Base-by-base conservation (phyloP, 2,329 filamentous ascomycete species). In the Xylaria multiplex region DNA sequence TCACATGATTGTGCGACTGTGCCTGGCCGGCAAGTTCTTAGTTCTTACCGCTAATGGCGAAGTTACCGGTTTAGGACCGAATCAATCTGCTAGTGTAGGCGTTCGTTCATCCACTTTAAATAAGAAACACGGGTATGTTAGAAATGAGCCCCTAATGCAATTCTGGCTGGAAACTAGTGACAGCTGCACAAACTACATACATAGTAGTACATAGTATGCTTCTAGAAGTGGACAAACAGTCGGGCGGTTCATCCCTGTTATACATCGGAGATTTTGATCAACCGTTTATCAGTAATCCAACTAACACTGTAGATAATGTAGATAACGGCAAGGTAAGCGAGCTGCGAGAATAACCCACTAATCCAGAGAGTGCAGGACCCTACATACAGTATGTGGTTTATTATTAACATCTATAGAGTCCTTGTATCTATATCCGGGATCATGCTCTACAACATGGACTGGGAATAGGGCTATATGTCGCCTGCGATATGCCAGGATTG, bases 181-280 rank as follows among this genome's bases (percentile, higher is more conserved):
- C 27, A 27, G 27, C 27, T 27, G 27, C 27, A 27, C 27, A 27
- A 27, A 27, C 27, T 27, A 27, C 3, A 27, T 27, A 19, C 19
- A 19, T 19, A 19, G 19, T 19, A 27, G 27, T 27, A 27, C 27
- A 27, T 27, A 27, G 3, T 27, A 27, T 27, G 27, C 27, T 27
- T 27, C 27, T 27, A 59, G 32, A 35, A 43, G 42, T 43, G n/a
- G 14, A 16, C n/a, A 48, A 22, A 55, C 14, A 24, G 35, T 42
- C 56, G 37, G 52, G 37, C 32, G 19, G 52, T 42, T 60, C 37
- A 64, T 53, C 65, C 61, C 46, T 67, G 65, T 46, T 58, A 8
- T 57, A 54, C 46, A 61, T 64, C 65, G 65, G 65, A 67, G 61
- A 67, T 64, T 67, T 67, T 64, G 61, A 64, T 61, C 61, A 67